These are phyloP conservation scores for Claviceps sp. DNA, from an alignment of 2,329 filamentous ascomycete species.

Conservation along the genomic window DNA sequence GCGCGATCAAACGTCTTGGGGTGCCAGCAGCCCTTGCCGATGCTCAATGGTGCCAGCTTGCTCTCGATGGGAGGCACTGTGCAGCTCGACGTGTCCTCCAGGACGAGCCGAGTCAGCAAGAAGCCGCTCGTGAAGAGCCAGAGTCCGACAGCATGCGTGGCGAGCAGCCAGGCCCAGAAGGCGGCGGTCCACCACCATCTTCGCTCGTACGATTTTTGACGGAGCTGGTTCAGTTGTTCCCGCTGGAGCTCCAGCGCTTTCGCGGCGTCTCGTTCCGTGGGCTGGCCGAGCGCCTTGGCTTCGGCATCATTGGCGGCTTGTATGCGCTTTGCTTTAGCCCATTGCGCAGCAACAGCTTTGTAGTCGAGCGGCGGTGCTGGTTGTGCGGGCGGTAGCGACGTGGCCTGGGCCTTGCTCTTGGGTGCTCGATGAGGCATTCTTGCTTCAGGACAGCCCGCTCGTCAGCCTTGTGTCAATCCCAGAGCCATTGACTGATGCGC, in stretches of 20 bases:
- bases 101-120: conserved; percentile 70
- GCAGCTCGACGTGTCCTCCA: conserved; percentile 65
- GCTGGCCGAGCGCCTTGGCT: conserved; percentile 16
- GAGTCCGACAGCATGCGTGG: conserved; percentile 67
- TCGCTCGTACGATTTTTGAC: conserved; percentile 36
- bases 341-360: conserved; percentile 39
- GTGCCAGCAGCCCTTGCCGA: conserved; percentile 78
- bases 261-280: conserved; percentile 20
- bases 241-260: conserved; percentile 30
- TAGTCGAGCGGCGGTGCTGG: conserved; percentile 26
- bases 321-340: conserved; percentile 37
- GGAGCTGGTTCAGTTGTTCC: conserved; percentile 31
- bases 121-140: conserved; percentile 93
- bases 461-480: conserved; percentile 6
- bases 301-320: conserved; percentile 30
- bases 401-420: conserved; percentile 13
- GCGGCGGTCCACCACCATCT: conserved; percentile 46
- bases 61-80: conserved; percentile 50
- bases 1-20: conserved; percentile 87
- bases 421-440: conserved; percentile 15
- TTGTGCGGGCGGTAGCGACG: conserved; percentile 8
- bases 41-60: conserved; percentile 24
- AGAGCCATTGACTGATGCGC: conserved; percentile 16
- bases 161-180: conserved; percentile 59
- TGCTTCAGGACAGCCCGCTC: conserved; percentile 6